Evolutionary conservation across 768 basidiomycete genomes (phyloP).

Genomic region (Podaxis carcinomalis): DNA sequence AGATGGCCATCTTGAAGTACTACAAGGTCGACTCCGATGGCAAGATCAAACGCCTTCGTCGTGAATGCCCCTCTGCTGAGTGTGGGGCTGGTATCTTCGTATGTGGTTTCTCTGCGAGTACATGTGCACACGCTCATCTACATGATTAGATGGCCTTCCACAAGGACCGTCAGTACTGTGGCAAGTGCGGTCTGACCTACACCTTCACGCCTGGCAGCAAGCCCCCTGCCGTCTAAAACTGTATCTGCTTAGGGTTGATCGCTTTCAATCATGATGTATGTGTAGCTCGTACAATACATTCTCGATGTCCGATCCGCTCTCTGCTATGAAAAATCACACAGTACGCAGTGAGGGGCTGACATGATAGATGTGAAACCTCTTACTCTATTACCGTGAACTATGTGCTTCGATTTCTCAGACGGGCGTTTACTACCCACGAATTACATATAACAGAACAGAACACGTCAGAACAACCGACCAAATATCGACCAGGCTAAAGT

Average conservation of each 20-base stretch:
- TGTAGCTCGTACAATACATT: slow-evolving; percentile 4
- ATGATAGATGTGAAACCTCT: background rate
- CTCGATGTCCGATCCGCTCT: background rate
- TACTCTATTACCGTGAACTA: background rate
- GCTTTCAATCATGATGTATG: background rate
- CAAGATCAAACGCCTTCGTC: slow-evolving; percentile 98
- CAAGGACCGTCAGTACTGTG: slow-evolving; percentile 96
- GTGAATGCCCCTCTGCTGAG: slow-evolving; percentile 87
- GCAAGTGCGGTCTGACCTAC: slow-evolving; percentile 89
- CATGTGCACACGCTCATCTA: slow-evolving; percentile 17
- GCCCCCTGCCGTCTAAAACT: slow-evolving; percentile 60
- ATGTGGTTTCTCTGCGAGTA: slow-evolving; percentile 20
- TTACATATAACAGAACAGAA: background rate
- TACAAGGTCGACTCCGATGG: slow-evolving; percentile 99
- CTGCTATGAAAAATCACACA: background rate
- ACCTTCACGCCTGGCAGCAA: slow-evolving; percentile 79
- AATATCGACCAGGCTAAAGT: background rate
- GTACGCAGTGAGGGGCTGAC: background rate
- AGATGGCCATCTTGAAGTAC: slow-evolving; percentile 99
- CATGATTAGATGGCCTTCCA: slow-evolving; percentile 91
- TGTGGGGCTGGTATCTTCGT: slow-evolving; percentile 87
- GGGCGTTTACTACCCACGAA: background rate
- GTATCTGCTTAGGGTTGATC: background rate
- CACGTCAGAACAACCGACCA: background rate
- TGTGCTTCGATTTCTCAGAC: background rate